Conservation (phyloP, 208 protist genomes). For the Acanthamoeba culbertsoni region DNA sequence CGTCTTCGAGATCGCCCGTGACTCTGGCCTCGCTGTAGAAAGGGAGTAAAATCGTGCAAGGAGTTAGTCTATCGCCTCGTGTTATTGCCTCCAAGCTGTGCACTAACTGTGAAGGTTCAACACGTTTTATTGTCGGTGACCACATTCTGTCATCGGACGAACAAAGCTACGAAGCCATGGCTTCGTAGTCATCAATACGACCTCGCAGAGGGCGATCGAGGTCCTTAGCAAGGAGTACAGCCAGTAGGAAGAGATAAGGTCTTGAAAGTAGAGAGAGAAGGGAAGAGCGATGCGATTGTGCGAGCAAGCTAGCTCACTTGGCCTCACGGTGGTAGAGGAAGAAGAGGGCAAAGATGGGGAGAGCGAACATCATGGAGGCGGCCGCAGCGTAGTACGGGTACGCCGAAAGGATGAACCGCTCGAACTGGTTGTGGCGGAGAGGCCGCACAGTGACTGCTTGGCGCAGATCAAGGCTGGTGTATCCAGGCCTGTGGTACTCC, state of each 20-base stretch:
- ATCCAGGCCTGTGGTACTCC: conserved; percentile 80
- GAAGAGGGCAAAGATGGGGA: conserved; percentile 82
- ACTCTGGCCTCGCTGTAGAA: neutral
- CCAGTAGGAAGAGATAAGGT: neutral
- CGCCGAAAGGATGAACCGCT: conserved; percentile 85
- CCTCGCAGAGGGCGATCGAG: no score
- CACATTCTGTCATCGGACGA: no score
- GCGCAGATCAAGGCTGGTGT: conserved; percentile 65
- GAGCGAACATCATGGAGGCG: conserved; percentile 84
- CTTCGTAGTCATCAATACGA: no score
- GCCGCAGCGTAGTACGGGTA: conserved; percentile 86
- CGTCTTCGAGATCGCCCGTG: neutral
- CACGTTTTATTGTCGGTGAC: no score
- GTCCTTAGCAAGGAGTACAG: no score
- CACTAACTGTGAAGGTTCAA: no score
- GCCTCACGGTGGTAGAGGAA: conserved; percentile 79
- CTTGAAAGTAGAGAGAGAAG: no score
- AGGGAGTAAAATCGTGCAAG: neutral
- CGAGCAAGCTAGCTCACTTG: neutral
- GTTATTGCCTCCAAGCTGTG: no score
- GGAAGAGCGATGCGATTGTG: neutral
- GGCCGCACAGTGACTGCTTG: conserved; percentile 79
- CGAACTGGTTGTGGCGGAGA: conserved; percentile 85
- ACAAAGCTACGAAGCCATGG: neutral
- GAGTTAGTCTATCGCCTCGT: no score